phyloP scores from a whole-genome alignment of 1,139 yeast species.

The Saccharomyces hybrid region DNA sequence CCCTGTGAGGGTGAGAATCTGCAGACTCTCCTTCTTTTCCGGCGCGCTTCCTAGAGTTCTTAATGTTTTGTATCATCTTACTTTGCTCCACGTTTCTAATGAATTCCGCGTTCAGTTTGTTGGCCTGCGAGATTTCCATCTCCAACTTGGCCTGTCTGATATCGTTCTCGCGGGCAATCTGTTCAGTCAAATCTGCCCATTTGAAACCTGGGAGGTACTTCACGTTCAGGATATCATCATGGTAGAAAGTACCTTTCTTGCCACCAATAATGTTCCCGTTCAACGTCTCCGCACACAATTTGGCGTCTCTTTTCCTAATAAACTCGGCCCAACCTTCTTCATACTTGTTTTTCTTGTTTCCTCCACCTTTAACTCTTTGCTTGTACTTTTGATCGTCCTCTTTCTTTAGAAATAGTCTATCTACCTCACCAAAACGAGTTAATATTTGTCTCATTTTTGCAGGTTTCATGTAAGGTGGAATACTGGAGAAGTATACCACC shows the following conservation, averaged over 20 bases:
- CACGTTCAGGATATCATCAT: slow-evolving; percentile 88
- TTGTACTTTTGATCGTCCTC: slow-evolving; percentile 64
- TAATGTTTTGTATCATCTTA: slow-evolving; percentile 68
- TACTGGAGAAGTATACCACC: slow-evolving; percentile 78
- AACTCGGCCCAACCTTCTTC: slow-evolving; percentile 99
- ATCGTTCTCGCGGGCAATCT: slow-evolving; percentile 85
- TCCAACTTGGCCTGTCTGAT: slow-evolving; percentile 80
- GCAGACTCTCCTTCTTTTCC: slow-evolving; percentile 16
- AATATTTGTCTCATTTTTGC: slow-evolving; percentile 76
- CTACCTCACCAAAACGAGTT: slow-evolving; percentile 75
- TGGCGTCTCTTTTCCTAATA: slow-evolving; percentile 74
- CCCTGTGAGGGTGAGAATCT: slow-evolving; percentile 39
- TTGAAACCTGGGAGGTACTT: slow-evolving; percentile 87
- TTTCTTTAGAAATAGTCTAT: slow-evolving; percentile 78
- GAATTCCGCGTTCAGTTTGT: slow-evolving; percentile 75
- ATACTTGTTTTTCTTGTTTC: slow-evolving; percentile 83
- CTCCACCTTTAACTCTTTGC: slow-evolving; percentile 75
- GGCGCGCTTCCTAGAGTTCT: slow-evolving; percentile 34
- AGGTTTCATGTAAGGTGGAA: slow-evolving; percentile 98
- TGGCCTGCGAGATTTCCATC: slow-evolving; percentile 83
- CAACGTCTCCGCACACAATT: slow-evolving; percentile 74
- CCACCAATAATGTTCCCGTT: slow-evolving; percentile 92
- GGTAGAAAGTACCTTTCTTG: slow-evolving; percentile 82
- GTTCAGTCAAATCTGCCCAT: slow-evolving; percentile 92
- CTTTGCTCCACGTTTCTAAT: slow-evolving; percentile 79